Conservation (phyloP, 2,329 filamentous ascomycete genomes). For the Achaetomium macrosporum region DNA sequence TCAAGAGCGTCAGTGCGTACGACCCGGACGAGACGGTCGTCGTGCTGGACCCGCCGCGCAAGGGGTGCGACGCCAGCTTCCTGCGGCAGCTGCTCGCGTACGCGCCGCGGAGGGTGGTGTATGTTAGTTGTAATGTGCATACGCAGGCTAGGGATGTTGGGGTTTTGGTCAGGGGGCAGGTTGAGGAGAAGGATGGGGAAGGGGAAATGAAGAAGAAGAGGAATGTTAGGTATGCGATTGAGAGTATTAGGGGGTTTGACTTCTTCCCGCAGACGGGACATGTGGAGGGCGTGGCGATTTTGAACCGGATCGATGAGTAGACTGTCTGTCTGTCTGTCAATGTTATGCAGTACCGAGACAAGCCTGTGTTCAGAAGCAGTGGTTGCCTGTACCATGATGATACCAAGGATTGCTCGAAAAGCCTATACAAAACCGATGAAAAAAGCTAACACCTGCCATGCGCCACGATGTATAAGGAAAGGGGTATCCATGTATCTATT, state of each 20-base stretch:
- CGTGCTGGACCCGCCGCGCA: constrained; percentile 94
- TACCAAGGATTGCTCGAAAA: background rate
- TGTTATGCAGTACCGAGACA: background rate
- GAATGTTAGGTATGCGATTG: constrained; percentile 67
- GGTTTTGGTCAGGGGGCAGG: constrained; percentile 68
- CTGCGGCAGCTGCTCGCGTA: constrained; percentile 73
- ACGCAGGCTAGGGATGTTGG: constrained; percentile 94
- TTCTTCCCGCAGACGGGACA: constrained; percentile 88
- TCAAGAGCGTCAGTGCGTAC: constrained; percentile 63
- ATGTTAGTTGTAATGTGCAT: constrained; percentile 97
- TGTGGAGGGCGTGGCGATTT: constrained; percentile 61
- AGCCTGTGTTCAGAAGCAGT: background rate
- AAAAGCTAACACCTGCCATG: constrained; percentile 1
- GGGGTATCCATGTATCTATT: constrained; percentile 23
- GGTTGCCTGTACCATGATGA: background rate
- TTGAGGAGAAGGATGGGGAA: constrained; percentile 26
- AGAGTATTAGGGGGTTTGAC: constrained; percentile 88
- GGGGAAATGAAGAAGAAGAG: constrained; percentile 25
- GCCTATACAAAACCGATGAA: background rate
- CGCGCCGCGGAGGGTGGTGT: constrained; percentile 73
- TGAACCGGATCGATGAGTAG: constrained; percentile 49
- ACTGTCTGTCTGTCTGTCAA: no score
- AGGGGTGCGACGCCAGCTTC: constrained; percentile 86
- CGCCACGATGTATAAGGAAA: constrained; percentile 8
- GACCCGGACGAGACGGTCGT: constrained; percentile 78